Evolutionary conservation across 345 rosid species (phyloP).

Genomic region (Dipteronia dyeriana): DNA sequence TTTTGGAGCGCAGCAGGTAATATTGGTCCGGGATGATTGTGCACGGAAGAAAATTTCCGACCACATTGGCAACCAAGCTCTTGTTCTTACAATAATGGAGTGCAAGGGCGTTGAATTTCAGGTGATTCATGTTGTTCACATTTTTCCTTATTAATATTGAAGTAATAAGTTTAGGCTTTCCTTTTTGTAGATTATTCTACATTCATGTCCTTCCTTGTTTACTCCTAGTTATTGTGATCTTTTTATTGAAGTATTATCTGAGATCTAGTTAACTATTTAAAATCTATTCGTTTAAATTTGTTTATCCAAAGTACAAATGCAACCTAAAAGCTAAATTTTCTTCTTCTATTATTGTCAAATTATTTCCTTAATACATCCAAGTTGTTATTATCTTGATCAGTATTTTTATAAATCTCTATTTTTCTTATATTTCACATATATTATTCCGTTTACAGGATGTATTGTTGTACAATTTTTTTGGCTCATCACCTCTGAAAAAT

Average conservation of each 20-base stretch:
- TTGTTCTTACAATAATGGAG: slow-evolving; percentile 45
- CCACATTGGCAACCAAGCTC: slow-evolving; percentile 50
- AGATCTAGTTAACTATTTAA: not conserved
- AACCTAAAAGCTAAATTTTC: not conserved
- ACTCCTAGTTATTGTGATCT: not conserved
- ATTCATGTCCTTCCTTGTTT: not conserved
- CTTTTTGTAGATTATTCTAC: not conserved
- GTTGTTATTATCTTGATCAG: not conserved
- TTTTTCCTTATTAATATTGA: no score
- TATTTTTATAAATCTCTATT: not conserved
- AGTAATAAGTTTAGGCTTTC: not conserved
- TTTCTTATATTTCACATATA: not conserved
- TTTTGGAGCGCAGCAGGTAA: slow-evolving; percentile 56
- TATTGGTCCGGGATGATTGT: slow-evolving; percentile 45
- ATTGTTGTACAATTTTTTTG: slow-evolving; percentile 50
- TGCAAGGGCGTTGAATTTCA: slow-evolving; percentile 58
- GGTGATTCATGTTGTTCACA: slow-evolving; percentile 21
- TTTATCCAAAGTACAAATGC: not conserved
- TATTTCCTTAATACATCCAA: not conserved
- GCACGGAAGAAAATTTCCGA: slow-evolving; percentile 32
- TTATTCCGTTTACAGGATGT: slow-evolving; percentile 39
- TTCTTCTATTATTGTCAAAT: not conserved
- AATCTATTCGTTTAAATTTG: not conserved
- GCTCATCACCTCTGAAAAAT: slow-evolving; percentile 45
- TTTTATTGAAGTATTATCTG: not conserved